Conservation (phyloP, 2,329 filamentous ascomycete species). For the Ophiostoma sp. region DNA sequence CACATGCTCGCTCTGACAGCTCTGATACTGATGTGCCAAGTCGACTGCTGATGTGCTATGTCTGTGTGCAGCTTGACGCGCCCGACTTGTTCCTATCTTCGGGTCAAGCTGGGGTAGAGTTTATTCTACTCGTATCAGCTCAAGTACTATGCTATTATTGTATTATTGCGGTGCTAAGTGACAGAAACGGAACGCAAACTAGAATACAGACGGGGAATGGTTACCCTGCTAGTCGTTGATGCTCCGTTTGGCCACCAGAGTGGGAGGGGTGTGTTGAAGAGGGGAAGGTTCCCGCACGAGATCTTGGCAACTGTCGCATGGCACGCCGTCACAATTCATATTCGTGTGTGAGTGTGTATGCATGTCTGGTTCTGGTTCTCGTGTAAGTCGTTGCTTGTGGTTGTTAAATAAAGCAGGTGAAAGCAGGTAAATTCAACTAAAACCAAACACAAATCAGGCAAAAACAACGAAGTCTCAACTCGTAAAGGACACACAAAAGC, state of each 20-base stretch:
- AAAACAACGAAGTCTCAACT: neutral
- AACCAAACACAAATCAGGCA: neutral
- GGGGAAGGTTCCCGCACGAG: neutral
- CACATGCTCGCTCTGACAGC: neutral
- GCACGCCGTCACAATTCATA: neutral
- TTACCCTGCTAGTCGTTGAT: neutral
- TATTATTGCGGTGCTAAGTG: too few relatives aligned
- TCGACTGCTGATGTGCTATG: neutral
- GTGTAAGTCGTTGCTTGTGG: neutral
- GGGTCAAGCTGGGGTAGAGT: neutral
- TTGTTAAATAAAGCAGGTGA: too few relatives aligned
- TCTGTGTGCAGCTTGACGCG: neutral
- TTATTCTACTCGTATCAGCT: too few relatives aligned
- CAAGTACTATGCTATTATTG: too few relatives aligned
- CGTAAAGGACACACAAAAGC: neutral
- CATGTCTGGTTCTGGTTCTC: too few relatives aligned
- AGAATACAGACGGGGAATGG: neutral
- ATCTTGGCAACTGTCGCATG: slow-evolving; percentile 10
- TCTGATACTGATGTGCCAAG: neutral
- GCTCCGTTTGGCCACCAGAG: neutral
- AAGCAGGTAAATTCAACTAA: neutral
- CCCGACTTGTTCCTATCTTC: slow-evolving; percentile 26
- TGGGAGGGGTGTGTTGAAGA: neutral
- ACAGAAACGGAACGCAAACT: neutral
- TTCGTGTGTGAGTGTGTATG: neutral